phyloP scores from a whole-genome alignment of 2,329 filamentous ascomycete genomes.

The Xylariaceae sp. region DNA sequence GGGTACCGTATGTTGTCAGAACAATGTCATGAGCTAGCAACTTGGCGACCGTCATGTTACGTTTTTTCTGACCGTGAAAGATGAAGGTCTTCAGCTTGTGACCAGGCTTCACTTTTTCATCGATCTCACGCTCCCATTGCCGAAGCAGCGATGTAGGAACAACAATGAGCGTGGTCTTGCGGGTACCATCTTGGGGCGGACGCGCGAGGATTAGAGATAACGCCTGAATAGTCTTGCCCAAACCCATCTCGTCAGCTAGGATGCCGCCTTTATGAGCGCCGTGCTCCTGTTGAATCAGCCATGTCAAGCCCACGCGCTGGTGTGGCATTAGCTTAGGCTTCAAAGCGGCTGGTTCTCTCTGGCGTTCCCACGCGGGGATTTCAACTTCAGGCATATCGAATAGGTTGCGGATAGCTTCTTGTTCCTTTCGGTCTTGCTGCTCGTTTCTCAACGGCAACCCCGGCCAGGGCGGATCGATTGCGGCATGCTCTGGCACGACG shows the following conservation, averaged over 20 bases:
- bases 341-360: slow-evolving; percentile 20
- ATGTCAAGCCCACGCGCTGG: slow-evolving; percentile 39
- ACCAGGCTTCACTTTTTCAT: slow-evolving; percentile 36
- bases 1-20: slow-evolving; percentile 77
- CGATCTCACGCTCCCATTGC: slow-evolving; percentile 40
- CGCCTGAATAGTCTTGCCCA: slow-evolving; percentile 42
- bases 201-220: slow-evolving; percentile 38
- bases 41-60: slow-evolving; percentile 39
- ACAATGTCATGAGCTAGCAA: slow-evolving; percentile 75
- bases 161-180: slow-evolving; percentile 40
- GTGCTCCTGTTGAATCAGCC: slow-evolving; percentile 39
- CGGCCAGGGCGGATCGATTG: neutral
- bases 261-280: slow-evolving; percentile 36
- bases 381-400: slow-evolving; percentile 24
- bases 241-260: slow-evolving; percentile 41
- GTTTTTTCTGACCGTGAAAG: slow-evolving; percentile 33
- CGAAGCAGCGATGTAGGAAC: slow-evolving; percentile 35
- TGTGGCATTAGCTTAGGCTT: slow-evolving; percentile 33
- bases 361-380: slow-evolving; percentile 24
- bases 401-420: slow-evolving; percentile 23
- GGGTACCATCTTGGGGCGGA: slow-evolving; percentile 30
- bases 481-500: neutral
- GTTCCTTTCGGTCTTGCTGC: slow-evolving; percentile 8
- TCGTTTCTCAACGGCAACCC: neutral
- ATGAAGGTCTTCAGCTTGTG: slow-evolving; percentile 37